Base-by-base conservation (phyloP, 225 moss, liverwort and hornwort genomes). In the Neckera pumila region DNA sequence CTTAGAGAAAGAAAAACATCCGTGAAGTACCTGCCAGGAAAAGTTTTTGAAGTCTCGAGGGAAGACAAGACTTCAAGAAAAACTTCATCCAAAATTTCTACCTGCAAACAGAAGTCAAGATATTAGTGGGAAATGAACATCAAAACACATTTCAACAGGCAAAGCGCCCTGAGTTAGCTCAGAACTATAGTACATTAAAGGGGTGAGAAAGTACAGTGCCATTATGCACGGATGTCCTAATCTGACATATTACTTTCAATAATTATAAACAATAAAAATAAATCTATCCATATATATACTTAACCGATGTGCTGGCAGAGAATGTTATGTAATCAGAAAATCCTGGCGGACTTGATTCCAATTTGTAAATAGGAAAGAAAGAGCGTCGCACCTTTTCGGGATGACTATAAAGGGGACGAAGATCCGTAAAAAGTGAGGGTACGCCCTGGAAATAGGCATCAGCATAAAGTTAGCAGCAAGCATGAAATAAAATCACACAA, bases 371-470 rank as follows among this genome's bases (percentile, higher is more conserved):
- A 74, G 80, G 69, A 31, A 71, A 64, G 36, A 85, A 79, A 43
- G 82, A 51, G 75, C 34, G 40, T 45, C 56, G 74, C 84, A 95
- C 95, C 93, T 99, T 99, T 42, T 89, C 96, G 30, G 92, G 85
- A 88, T 96, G 91, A 88, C 90, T 91, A 89, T 96, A 99, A 51
- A 99, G 93, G 18, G 97, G 96, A 77, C 93, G 94, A 87, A 99
- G 92, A 88, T 99, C 98, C 56, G 98, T 96, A 88, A 96, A 99
- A 57, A 99, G 96, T 67, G 98, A 99, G 34, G 98, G 98, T 63
- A 99, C 98, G 82, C 98, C 98, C 92, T 95, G 90, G 15, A 85
- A 78, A 86, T 58, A 89, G 36, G 73, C 36, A 91, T n/a, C 28
- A 66, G 64, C 47, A 71, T 56, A 65, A 71, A 86, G 66, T 90